phyloP scores from a whole-genome alignment of 1,284 basidiomycete genomes.

The Pascua guehoae region DNA sequence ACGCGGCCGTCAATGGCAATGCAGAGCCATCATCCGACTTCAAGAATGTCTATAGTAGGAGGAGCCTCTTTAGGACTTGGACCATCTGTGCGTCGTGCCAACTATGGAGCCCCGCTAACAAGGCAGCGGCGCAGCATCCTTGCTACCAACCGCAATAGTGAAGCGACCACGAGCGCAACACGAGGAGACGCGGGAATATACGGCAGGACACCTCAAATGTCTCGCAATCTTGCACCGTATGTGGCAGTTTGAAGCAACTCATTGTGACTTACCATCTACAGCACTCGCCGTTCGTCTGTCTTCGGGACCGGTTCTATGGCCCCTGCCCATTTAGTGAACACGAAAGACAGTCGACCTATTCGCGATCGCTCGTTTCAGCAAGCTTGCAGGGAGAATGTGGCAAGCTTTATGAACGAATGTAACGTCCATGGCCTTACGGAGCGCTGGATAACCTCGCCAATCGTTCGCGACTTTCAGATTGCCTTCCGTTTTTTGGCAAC shows the following conservation, averaged over 20 bases:
- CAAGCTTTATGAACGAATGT: conserved; percentile 60
- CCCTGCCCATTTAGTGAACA: conserved; percentile 50
- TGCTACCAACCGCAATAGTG: neutral
- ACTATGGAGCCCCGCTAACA: too few species aligned
- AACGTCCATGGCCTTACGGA: conserved; percentile 62
- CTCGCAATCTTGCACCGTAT: conserved; percentile 23
- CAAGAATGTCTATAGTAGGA: too few species aligned
- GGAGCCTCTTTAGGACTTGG: too few species aligned
- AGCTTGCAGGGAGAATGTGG: conserved; percentile 70
- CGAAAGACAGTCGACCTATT: conserved; percentile 68
- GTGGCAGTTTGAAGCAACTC: neutral
- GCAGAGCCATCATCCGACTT: neutral
- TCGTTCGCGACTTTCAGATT: conserved; percentile 72
- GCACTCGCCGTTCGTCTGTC: conserved; percentile 62
- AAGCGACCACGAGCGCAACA: conserved; percentile 28
- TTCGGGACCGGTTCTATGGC: conserved; percentile 53
- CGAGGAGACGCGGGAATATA: conserved; percentile 57
- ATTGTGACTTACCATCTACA: conserved; percentile 28
- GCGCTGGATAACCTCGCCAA: conserved; percentile 66
- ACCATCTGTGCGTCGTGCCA: too few species aligned
- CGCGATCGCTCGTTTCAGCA: conserved; percentile 67
- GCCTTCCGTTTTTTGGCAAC: conserved; percentile 73
- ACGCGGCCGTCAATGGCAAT: too few species aligned
- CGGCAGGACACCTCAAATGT: conserved; percentile 69
- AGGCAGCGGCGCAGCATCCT: conserved; percentile 6